These are phyloP conservation scores for Phalaenopsis aphrodite DNA, from an alignment of 106 monocot genomes.

Conservation along the genomic window DNA sequence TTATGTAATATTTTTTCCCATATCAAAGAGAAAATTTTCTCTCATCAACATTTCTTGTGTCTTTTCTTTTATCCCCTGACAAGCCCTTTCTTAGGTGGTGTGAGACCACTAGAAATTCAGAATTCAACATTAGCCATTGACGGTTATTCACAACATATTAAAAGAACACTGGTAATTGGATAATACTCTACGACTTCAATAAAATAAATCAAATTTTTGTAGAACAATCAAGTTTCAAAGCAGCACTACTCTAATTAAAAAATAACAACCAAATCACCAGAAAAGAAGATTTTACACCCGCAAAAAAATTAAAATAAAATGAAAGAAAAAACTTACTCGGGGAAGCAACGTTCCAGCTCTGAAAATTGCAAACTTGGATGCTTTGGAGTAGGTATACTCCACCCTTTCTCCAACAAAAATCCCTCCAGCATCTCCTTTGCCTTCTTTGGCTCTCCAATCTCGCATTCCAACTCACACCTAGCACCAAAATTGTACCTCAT, in stretches of 20 bases:
- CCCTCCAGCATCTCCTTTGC: slow-evolving; percentile 66
- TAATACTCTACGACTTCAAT: neutral
- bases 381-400: slow-evolving; percentile 44
- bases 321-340: slow-evolving; percentile 12
- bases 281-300: neutral
- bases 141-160: neutral
- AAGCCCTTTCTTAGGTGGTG: too few relatives aligned
- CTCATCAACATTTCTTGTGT: too few relatives aligned
- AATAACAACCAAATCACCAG: neutral
- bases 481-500: slow-evolving; percentile 76
- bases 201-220: neutral
- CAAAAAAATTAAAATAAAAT: neutral
- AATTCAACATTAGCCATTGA: neutral
- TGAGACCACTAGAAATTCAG: too few relatives aligned
- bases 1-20: too few relatives aligned
- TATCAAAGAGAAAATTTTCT: too few relatives aligned
- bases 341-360: slow-evolving; percentile 67
- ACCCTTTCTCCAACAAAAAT: slow-evolving; percentile 57
- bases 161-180: neutral
- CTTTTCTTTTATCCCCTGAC: too few relatives aligned
- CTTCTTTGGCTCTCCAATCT: slow-evolving; percentile 69
- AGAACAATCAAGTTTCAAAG: neutral
- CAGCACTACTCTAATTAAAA: neutral
- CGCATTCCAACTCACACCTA: slow-evolving; percentile 90
- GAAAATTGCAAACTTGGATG: slow-evolving; percentile 78